Conservation (phyloP, 305 asterid genomes). For the Stenogyne calaminthoides region DNA sequence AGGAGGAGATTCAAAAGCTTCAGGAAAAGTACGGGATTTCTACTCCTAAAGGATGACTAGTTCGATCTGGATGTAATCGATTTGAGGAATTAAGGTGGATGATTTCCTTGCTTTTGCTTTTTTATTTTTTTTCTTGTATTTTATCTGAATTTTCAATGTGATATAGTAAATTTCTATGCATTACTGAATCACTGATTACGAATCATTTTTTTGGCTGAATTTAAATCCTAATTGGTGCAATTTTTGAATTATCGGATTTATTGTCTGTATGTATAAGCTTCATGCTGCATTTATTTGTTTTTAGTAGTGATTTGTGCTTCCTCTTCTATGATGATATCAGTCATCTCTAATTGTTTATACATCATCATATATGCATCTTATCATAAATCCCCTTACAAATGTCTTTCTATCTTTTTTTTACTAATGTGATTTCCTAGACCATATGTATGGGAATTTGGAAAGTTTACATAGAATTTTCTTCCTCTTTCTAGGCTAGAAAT, state of each 20-base stretch:
- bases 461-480: neutral
- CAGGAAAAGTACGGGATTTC: conserved; percentile 70
- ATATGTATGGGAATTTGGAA: neutral
- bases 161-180: neutral
- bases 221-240: neutral
- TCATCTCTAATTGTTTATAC: neutral
- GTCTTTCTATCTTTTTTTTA: neutral
- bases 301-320: neutral
- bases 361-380: neutral
- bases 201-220: neutral
- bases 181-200: neutral
- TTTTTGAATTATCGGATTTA: neutral
- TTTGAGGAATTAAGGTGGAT: neutral
- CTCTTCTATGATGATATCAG: neutral
- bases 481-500: neutral
- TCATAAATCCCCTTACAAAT: too few relatives aligned
- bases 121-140: neutral
- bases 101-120: neutral
- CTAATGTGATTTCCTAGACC: neutral
- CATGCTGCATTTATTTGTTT: neutral
- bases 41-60: conserved; percentile 35
- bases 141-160: neutral
- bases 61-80: neutral
- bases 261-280: neutral
- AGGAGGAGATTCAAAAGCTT: conserved; percentile 66